These are phyloP conservation scores for Pythium volutum DNA, from an alignment of 352 stramenopile species.

Conservation along the genomic window DNA sequence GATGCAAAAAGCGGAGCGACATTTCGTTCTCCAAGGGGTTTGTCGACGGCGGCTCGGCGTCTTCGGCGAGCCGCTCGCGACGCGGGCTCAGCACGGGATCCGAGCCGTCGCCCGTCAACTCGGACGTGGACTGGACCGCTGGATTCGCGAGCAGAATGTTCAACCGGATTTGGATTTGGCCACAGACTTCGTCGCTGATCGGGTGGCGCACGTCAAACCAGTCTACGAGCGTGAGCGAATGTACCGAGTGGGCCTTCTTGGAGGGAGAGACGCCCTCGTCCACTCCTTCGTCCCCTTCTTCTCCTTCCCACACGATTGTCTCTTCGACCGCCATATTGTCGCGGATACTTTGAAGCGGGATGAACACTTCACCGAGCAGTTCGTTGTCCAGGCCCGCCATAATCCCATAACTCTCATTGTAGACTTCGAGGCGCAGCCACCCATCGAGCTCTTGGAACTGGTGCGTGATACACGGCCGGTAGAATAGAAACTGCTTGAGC, in stretches of 20 bases:
- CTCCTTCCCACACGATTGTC: constrained; percentile 35
- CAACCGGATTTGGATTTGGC: constrained; percentile 71
- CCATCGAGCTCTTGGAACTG: constrained; percentile 40
- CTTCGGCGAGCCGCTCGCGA: constrained; percentile 34
- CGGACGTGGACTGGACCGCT: constrained; percentile 11
- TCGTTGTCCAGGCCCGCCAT: constrained; percentile 75
- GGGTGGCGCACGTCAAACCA: constrained; percentile 75
- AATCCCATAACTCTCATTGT: constrained; percentile 73
- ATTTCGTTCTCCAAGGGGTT: constrained; percentile 62
- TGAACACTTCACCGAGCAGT: constrained; percentile 66
- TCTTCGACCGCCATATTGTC: constrained; percentile 64
- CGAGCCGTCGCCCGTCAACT: constrained; percentile 21
- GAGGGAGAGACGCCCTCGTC: background rate
- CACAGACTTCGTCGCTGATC: constrained; percentile 53
- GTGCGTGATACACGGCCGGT: constrained; percentile 36
- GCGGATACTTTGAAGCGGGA: constrained; percentile 66
- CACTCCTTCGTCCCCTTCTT: constrained; percentile 25
- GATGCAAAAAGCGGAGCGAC: constrained; percentile 65
- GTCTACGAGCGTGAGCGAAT: constrained; percentile 67
- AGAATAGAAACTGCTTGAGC: constrained; percentile 79
- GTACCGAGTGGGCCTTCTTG: constrained; percentile 37
- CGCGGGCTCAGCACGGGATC: constrained; percentile 31
- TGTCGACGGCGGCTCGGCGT: constrained; percentile 37
- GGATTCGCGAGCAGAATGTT: constrained; percentile 71
- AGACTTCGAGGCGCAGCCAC: constrained; percentile 75